phyloP scores from a whole-genome alignment of 2,329 filamentous ascomycete genomes.

The Paramyrothecium roridum region DNA sequence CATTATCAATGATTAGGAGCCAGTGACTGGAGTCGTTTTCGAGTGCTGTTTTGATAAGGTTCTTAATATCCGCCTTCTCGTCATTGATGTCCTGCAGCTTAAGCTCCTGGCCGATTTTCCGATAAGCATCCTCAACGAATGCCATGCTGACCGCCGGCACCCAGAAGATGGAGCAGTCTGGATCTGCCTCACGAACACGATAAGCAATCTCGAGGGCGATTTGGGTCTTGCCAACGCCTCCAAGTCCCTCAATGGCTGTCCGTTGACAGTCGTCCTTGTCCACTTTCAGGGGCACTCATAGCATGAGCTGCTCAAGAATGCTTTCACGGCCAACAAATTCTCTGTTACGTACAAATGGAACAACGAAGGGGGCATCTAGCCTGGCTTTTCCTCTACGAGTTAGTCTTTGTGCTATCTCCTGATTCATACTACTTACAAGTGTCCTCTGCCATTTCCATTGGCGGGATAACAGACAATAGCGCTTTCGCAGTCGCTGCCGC shows the following conservation, averaged over 20 bases:
- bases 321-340: constrained; percentile 18
- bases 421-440: neutral
- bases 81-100: constrained; percentile 23
- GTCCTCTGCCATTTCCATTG: neutral
- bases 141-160: constrained; percentile 23
- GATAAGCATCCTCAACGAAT: constrained; percentile 31
- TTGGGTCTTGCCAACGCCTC: constrained; percentile 35
- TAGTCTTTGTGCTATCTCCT: neutral
- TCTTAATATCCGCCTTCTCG: constrained; percentile 28
- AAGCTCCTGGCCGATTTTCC: constrained; percentile 24
- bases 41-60: constrained; percentile 29
- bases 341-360: constrained; percentile 20
- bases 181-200: constrained; percentile 15
- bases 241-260: constrained; percentile 18
- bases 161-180: constrained; percentile 38
- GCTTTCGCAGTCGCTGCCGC: constrained; percentile 13
- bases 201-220: constrained; percentile 31
- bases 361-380: neutral
- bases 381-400: neutral
- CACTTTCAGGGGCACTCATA: neutral
- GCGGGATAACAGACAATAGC: constrained; percentile 3
- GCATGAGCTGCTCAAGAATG: constrained; percentile 12
- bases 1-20: constrained; percentile 42
- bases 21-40: constrained; percentile 21
- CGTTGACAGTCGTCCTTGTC: neutral